phyloP scores from a whole-genome alignment of 805 yeast species.

The Helenozyma baotianmanensis region DNA sequence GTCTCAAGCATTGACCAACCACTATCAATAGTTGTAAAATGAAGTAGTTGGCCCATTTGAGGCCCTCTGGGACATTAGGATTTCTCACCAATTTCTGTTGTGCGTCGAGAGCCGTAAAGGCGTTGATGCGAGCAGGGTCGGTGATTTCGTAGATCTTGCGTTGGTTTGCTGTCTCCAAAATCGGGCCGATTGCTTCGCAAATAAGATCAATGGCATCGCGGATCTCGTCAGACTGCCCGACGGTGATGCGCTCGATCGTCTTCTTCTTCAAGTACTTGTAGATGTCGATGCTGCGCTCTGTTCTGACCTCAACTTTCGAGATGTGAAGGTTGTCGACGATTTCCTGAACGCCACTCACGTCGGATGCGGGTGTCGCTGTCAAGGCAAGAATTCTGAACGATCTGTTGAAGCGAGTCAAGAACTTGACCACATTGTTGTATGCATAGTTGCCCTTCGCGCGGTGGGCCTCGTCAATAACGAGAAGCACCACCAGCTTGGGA shows the following conservation, averaged over 20 bases:
- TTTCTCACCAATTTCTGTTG: slow-evolving; percentile 54
- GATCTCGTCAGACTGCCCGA: slow-evolving; percentile 52
- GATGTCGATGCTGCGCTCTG: slow-evolving; percentile 80
- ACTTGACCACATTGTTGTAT: slow-evolving; percentile 75
- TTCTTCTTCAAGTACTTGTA: slow-evolving; percentile 71
- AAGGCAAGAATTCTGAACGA: slow-evolving; percentile 76
- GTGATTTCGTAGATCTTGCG: slow-evolving; percentile 57
- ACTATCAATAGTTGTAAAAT: slow-evolving; percentile 59
- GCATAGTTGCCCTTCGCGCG: slow-evolving; percentile 88
- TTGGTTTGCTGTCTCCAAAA: slow-evolving; percentile 58
- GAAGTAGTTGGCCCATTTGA: slow-evolving; percentile 68
- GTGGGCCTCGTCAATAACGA: slow-evolving; percentile 95
- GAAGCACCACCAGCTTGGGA: slow-evolving; percentile 67
- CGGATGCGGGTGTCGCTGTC: slow-evolving; percentile 95
- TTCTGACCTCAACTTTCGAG: slow-evolving; percentile 76
- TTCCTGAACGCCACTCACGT: slow-evolving; percentile 81
- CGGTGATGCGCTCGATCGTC: slow-evolving; percentile 53
- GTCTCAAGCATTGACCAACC: slow-evolving; percentile 65
- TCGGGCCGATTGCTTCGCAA: slow-evolving; percentile 64
- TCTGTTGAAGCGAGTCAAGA: slow-evolving; percentile 52
- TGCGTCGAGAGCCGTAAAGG: slow-evolving; percentile 66
- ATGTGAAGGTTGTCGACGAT: slow-evolving; percentile 70
- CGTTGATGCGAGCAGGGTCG: slow-evolving; percentile 66
- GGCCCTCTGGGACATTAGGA: slow-evolving; percentile 56
- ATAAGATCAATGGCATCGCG: slow-evolving; percentile 49